Evolutionary conservation across 192 early-diverging fungal species (phyloP), one percentile per base, ranked within the genome.

Genomic region (Gamsiella multidivaricata): DNA sequence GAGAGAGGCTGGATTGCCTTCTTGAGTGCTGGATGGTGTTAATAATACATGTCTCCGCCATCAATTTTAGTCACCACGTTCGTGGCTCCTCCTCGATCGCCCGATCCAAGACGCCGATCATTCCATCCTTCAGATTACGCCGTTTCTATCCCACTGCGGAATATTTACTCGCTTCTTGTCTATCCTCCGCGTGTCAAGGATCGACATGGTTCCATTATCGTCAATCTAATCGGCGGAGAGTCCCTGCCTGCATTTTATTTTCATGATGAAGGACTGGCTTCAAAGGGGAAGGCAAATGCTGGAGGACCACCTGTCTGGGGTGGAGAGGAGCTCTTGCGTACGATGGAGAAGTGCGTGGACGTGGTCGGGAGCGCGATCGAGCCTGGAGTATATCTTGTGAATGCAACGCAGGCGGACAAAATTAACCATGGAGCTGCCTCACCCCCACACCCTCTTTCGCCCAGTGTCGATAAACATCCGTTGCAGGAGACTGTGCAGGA

Each of bases 241-340:
- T 89, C 90, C 1, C 56, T 83, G 2, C 85, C 89, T 5, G 89
- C 92, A 1, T 84, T 93, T 63, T 92, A 86, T 84, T 93, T 93
- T 69, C 92, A 92, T 47, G 91, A 93, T 54, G 90, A 91, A 37
- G 90, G 58, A 23, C 17, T 62, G 87, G 54, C 86, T 79, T 41
- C 83, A 68, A 58, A 89, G 85, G 84, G 83, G 80, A 59, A 62
- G 84, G 55, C 74, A 79, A 45, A 54, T 28, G 33, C 49, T 6
- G 56, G 56, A 55, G 61, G 50, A 3, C 59, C 64, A 43, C 61
- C 69, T 3, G 20, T 70, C 25, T 91, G 89, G 91, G 91, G 90
- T 41, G 91, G 91, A 39, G 88, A 92, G 73, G 91, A 93, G 53
- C 83, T 92, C 20, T 61, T 93, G 53, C 80, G 83, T 7, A 81